These are phyloP conservation scores for Rhamnella rubrinervis DNA, from an alignment of 331 rosid genomes.

Conservation along the genomic window DNA sequence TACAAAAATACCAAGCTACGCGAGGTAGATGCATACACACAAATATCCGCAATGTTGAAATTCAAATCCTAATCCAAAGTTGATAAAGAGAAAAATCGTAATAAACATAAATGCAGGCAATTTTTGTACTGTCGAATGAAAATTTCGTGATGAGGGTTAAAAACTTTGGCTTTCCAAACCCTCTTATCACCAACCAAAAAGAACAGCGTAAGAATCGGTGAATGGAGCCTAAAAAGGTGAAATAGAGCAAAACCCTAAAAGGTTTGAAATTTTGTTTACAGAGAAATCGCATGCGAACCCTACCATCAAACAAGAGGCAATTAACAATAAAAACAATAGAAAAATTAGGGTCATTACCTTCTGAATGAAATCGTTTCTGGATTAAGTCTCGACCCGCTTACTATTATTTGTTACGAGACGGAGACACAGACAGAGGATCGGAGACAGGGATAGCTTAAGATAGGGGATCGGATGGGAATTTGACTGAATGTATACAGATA, in stretches of 20 bases:
- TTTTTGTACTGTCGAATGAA: neutral
- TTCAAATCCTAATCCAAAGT: neutral
- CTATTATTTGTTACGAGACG: too few relatives aligned
- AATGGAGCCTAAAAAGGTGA: too few relatives aligned
- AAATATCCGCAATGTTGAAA: neutral
- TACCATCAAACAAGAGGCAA: too few relatives aligned
- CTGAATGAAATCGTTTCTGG: neutral
- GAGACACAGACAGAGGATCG: too few relatives aligned
- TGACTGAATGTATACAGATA: too few relatives aligned
- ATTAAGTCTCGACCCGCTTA: neutral
- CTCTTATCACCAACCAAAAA: too few relatives aligned
- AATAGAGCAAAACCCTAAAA: too few relatives aligned
- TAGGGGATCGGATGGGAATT: too few relatives aligned
- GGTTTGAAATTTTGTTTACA: too few relatives aligned
- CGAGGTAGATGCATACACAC: neutral
- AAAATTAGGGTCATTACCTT: slow-evolving; percentile 3
- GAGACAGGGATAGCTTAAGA: too few relatives aligned
- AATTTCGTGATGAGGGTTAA: neutral
- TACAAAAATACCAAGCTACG: neutral
- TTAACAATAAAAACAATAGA: neutral
- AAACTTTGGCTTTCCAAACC: neutral
- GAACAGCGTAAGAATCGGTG: too few relatives aligned
- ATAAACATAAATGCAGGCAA: neutral
- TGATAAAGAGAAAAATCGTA: neutral
- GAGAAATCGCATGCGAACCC: neutral